These are phyloP conservation scores for Bertia moriformis DNA, from an alignment of 2,329 filamentous ascomycete genomes.

Conservation along the genomic window DNA sequence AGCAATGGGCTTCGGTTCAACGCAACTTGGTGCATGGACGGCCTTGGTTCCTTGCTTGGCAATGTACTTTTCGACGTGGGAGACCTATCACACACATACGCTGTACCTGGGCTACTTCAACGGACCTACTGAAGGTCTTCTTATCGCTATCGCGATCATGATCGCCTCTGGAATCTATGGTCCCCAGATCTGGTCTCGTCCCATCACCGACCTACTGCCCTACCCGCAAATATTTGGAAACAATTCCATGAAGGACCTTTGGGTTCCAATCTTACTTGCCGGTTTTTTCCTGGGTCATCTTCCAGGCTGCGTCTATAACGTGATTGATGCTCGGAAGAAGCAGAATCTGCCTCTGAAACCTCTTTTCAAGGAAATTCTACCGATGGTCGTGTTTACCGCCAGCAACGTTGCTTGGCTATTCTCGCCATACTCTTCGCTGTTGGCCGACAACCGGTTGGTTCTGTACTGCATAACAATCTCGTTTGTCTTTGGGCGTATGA, in stretches of 20 bases:
- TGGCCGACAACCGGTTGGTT: constrained; percentile 73
- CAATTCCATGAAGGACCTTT: constrained; percentile 71
- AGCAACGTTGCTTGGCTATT: constrained; percentile 74
- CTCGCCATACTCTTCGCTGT: constrained; percentile 71
- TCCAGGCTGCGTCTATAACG: constrained; percentile 79
- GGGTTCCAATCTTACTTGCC: constrained; percentile 58
- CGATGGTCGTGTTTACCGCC: constrained; percentile 68
- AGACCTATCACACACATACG: constrained; percentile 97
- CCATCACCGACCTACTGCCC: constrained; percentile 39
- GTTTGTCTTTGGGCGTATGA: constrained; percentile 97
- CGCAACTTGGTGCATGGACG: constrained; percentile 76
- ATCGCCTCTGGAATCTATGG: constrained; percentile 75
- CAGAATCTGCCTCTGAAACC: constrained; percentile 63
- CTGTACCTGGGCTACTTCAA: constrained; percentile 94
- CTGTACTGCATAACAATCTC: constrained; percentile 87
- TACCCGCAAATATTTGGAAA: constrained; percentile 48
- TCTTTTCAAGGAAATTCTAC: constrained; percentile 85
- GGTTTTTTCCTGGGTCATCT: constrained; percentile 62
- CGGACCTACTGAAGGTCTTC: constrained; percentile 85
- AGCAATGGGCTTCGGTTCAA: constrained; percentile 79
- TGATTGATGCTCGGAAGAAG: constrained; percentile 58
- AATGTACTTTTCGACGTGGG: constrained; percentile 99
- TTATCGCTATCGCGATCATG: constrained; percentile 81
- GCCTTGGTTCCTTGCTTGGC: constrained; percentile 80
- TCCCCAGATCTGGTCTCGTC: constrained; percentile 71